phyloP scores from a whole-genome alignment of 73 alveolate species.

The Diophrys sp. region DNA sequence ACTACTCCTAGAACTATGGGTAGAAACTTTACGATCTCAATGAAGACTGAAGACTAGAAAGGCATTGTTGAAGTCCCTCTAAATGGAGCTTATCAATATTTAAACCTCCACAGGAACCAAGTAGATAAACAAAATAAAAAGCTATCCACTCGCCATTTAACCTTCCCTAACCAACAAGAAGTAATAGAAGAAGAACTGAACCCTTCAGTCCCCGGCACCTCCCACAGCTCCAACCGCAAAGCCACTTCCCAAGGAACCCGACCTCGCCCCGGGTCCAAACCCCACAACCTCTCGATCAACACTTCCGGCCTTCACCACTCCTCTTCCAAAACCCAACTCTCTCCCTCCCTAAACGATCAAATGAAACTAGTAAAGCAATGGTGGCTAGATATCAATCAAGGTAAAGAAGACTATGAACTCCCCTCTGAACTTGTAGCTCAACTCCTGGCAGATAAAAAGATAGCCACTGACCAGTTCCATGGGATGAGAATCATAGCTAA shows the following conservation, averaged over 20 bases:
- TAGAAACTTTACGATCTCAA: conserved; percentile 12
- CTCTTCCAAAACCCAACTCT: background rate
- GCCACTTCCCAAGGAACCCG: background rate
- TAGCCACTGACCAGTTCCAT: conserved; percentile 35
- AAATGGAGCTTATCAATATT: background rate
- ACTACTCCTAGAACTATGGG: background rate
- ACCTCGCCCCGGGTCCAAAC: background rate
- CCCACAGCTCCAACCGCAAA: background rate
- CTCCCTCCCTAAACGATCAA: conserved; percentile 42
- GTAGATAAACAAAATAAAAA: background rate
- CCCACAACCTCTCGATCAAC: no score
- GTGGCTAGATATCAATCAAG: conserved; percentile 46
- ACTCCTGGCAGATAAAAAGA: conserved; percentile 46
- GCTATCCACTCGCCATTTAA: background rate
- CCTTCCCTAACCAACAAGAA: no score
- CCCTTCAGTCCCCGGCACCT: background rate
- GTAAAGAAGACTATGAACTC: conserved; percentile 19
- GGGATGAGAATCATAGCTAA: background rate
- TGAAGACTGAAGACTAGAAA: conserved; percentile 7
- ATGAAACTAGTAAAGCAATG: conserved; percentile 50
- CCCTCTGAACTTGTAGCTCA: conserved; percentile 26
- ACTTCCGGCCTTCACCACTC: background rate
- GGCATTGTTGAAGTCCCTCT: conserved; percentile 23
- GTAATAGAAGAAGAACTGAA: background rate
- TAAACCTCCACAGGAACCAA: conserved; percentile 1